phyloP scores from a whole-genome alignment of 805 yeast genomes.

The Metschnikowia santaceciliae region DNA sequence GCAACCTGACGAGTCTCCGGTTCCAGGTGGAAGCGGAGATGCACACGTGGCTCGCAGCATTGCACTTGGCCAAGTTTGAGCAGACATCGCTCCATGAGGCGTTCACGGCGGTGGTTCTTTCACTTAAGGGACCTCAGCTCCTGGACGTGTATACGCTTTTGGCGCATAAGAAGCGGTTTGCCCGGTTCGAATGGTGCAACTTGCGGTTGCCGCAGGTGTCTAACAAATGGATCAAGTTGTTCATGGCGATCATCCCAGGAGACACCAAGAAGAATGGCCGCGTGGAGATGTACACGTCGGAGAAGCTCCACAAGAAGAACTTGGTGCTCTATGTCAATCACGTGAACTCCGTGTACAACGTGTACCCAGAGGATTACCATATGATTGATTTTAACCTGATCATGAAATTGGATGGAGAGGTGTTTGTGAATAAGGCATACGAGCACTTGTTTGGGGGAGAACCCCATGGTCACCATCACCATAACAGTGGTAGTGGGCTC shows the following conservation, averaged over 20 bases:
- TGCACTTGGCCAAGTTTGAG: constrained; percentile 55
- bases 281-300: constrained; percentile 50
- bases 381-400: constrained; percentile 56
- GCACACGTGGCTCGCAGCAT: constrained; percentile 43
- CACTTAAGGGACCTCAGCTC: constrained; percentile 53
- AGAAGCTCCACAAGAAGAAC: constrained; percentile 46
- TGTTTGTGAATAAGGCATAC: constrained; percentile 42
- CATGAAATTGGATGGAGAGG: constrained; percentile 53
- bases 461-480: background rate
- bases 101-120: constrained; percentile 60
- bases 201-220: constrained; percentile 56
- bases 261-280: constrained; percentile 46
- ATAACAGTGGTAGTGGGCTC: too few species aligned
- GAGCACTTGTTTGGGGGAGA: constrained; percentile 30
- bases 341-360: constrained; percentile 47
- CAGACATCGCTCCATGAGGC: constrained; percentile 54
- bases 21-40: constrained; percentile 22
- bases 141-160: constrained; percentile 58
- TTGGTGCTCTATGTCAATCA: constrained; percentile 47
- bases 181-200: constrained; percentile 59
- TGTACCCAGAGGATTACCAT: constrained; percentile 54
- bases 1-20: constrained; percentile 23
- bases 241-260: constrained; percentile 45
- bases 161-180: constrained; percentile 44
- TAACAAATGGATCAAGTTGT: constrained; percentile 57